Conservation (phyloP, 2,329 filamentous ascomycete genomes). For the Graphiopsis chlorocephala region DNA sequence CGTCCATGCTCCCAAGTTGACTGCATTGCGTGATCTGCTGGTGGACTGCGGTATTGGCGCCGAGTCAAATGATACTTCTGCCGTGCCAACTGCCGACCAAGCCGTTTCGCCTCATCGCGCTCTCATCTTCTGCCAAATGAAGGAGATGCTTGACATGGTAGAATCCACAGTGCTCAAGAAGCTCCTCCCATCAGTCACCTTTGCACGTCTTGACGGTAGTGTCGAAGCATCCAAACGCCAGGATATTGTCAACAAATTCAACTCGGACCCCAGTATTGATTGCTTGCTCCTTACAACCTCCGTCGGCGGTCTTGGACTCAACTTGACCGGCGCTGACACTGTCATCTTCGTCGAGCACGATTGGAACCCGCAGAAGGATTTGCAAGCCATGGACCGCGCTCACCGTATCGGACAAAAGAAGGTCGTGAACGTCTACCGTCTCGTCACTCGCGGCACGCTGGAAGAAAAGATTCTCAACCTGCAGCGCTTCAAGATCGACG, state of each 20-base stretch:
- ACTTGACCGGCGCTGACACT: constrained; percentile 93
- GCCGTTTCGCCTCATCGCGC: constrained; percentile 96
- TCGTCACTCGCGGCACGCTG: constrained; percentile 91
- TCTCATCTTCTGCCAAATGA: constrained; percentile 98
- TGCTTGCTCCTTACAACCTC: constrained; percentile 90
- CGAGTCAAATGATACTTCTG: constrained; percentile 51
- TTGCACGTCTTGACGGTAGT: constrained; percentile 86
- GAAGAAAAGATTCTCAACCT: constrained; percentile 97
- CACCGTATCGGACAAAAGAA: constrained; percentile 99
- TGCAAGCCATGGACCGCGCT: constrained; percentile 98
- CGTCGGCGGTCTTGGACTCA: constrained; percentile 90
- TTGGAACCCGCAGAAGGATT: constrained; percentile 98
- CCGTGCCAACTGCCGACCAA: constrained; percentile 59
- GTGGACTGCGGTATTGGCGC: constrained; percentile 97
- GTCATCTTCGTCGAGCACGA: constrained; percentile 99
- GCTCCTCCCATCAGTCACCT: constrained; percentile 89
- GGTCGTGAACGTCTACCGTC: constrained; percentile 96
- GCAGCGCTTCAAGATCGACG: constrained; percentile 99
- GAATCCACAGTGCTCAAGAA: constrained; percentile 88
- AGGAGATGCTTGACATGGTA: constrained; percentile 99
- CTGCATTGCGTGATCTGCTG: constrained; percentile 84
- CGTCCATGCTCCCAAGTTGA: constrained; percentile 86
- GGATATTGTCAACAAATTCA: constrained; percentile 98
- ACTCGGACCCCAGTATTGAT: constrained; percentile 95
- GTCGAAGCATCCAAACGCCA: constrained; percentile 93